Conservation (phyloP, 148 eudicot species). For the Dianthus caryophyllus region DNA sequence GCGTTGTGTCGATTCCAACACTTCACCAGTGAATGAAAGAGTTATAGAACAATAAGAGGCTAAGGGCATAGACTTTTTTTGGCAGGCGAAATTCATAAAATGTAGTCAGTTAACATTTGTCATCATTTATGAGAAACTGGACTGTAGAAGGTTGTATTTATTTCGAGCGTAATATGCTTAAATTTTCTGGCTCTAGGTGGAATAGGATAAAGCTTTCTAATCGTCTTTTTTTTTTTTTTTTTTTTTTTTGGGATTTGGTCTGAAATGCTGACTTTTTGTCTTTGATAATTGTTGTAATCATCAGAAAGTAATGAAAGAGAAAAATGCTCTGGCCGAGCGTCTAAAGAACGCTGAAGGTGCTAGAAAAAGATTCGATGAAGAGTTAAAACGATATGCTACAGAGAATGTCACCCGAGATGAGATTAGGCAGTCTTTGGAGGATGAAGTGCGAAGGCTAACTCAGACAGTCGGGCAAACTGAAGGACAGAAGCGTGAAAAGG, state of each 20-base stretch:
- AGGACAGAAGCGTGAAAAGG: conserved; percentile 94
- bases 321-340: conserved; percentile 80
- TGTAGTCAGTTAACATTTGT: too few species aligned
- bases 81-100: too few species aligned
- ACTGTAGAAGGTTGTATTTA: background rate
- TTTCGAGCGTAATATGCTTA: background rate
- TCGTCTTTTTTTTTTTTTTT: too few species aligned
- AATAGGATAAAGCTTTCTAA: background rate
- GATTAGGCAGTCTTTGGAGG: conserved; percentile 76
- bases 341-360: conserved; percentile 81
- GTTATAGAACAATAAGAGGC: too few species aligned
- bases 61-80: too few species aligned
- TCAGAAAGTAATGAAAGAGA: conserved; percentile 91
- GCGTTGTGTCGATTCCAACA: too few species aligned
- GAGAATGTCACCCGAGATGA: conserved; percentile 83
- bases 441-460: conserved; percentile 85
- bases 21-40: too few species aligned
- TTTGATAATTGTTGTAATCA: conserved; percentile 25
- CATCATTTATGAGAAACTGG: too few species aligned
- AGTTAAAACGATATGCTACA: conserved; percentile 82
- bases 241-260: background rate
- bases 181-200: background rate
- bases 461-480: conserved; percentile 92
- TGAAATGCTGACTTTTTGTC: background rate
- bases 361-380: conserved; percentile 88